Evolutionary conservation across 164 flowering plant genomes (phyloP).

Genomic region (Vitis rotundifolia): DNA sequence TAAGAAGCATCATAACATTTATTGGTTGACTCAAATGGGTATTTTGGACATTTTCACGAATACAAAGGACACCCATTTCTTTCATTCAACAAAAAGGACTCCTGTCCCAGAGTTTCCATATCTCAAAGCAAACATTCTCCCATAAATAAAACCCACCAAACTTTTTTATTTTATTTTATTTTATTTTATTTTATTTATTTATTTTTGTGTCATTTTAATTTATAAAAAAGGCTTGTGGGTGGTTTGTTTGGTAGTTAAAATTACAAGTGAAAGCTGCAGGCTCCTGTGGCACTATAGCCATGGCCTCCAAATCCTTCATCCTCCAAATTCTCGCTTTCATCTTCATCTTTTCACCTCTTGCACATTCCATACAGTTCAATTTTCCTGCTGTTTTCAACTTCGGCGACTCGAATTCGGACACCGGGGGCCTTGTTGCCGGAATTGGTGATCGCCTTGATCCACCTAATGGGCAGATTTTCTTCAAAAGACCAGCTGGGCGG

Average conservation of each 20-base stretch:
- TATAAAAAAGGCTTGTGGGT: no score
- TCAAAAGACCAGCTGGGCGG: constrained; percentile 55
- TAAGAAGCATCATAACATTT: no score
- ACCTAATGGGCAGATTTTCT: constrained; percentile 57
- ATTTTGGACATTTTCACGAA: no score
- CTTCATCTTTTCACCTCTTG: constrained; percentile 17
- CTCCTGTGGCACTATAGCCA: neutral
- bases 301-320: constrained; percentile 5
- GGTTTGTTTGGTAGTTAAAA: neutral
- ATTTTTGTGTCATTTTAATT: no score
- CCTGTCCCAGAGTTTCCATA: no score
- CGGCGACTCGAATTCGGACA: constrained; percentile 80
- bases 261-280: constrained; percentile 5
- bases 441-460: constrained; percentile 38
- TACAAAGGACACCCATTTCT: no score
- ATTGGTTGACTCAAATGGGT: no score
- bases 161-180: neutral
- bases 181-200: no score
- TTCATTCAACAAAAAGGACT: no score
- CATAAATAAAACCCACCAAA: neutral
- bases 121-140: constrained; percentile 3
- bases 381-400: constrained; percentile 68
- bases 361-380: constrained; percentile 32
- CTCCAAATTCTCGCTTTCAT: constrained; percentile 1
- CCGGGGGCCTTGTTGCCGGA: constrained; percentile 56